Evolutionary conservation across 2,329 filamentous ascomycete genomes (phyloP).

Genomic region (Aspergillus eucalypticola): DNA sequence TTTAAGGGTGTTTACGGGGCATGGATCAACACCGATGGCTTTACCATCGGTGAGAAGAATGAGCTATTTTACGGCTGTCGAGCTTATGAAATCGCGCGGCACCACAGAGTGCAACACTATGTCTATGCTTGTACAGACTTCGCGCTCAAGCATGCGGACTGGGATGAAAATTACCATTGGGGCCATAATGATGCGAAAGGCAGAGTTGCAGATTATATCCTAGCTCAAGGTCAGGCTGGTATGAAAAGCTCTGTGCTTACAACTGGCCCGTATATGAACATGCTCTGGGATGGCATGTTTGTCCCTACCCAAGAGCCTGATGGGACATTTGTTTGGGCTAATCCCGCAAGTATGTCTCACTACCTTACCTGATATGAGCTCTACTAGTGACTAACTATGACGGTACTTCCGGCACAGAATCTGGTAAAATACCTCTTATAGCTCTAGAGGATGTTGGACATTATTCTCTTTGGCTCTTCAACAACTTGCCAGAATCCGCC

Average conservation of each 20-base stretch:
- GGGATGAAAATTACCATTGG: neutral
- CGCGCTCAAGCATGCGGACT: neutral
- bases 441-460: slow-evolving; percentile 20
- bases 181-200: slow-evolving; percentile 7
- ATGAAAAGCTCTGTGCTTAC: slow-evolving; percentile 39
- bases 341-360: too few relatives aligned
- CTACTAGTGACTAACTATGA: too few relatives aligned
- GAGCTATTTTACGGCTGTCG: slow-evolving; percentile 35
- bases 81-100: slow-evolving; percentile 46
- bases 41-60: slow-evolving; percentile 42
- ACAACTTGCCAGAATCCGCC: slow-evolving; percentile 12
- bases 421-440: too few relatives aligned
- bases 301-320: too few relatives aligned
- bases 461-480: slow-evolving; percentile 23
- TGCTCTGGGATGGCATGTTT: slow-evolving; percentile 25
- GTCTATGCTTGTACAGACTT: slow-evolving; percentile 18
- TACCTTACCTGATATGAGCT: too few relatives aligned
- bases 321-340: too few relatives aligned
- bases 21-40: slow-evolving; percentile 57
- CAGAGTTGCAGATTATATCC: neutral
- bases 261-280: slow-evolving; percentile 51
- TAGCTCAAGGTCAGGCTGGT: slow-evolving; percentile 29
- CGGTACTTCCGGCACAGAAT: too few relatives aligned
- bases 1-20: slow-evolving; percentile 50
- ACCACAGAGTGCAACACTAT: slow-evolving; percentile 45